Conservation (phyloP, 148 eudicot genomes). For the Rheum nobile region DNA sequence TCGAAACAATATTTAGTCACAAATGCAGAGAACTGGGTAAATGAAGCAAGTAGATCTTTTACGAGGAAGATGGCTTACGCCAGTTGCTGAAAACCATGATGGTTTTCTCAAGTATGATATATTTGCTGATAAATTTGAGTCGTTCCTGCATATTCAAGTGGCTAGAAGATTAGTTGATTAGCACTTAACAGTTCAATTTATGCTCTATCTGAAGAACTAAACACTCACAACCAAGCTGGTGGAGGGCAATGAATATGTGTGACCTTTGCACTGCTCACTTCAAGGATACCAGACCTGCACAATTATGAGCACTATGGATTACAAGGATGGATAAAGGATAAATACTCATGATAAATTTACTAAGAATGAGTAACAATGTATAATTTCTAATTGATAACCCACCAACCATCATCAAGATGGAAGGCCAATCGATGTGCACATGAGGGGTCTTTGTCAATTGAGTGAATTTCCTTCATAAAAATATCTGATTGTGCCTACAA, state of each 20-base stretch:
- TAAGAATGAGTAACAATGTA: not conserved
- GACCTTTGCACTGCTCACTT: slow-evolving; percentile 46
- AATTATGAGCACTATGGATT: not conserved
- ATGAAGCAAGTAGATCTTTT: not conserved
- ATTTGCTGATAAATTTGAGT: slow-evolving; percentile 21
- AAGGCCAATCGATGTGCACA: slow-evolving; percentile 69
- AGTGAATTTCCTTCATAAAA: slow-evolving; percentile 64
- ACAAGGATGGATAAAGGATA: not conserved
- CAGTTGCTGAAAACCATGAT: slow-evolving; percentile 56
- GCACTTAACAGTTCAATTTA: not conserved
- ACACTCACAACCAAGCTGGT: slow-evolving; percentile 86
- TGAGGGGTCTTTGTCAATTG: slow-evolving; percentile 69
- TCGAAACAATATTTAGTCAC: slow-evolving; percentile 2
- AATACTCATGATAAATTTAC: not conserved
- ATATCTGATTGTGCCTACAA: slow-evolving; percentile 88
- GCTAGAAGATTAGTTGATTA: not conserved
- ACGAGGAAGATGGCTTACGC: slow-evolving; percentile 35
- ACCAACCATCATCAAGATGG: slow-evolving; percentile 98
- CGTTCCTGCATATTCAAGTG: slow-evolving; percentile 30
- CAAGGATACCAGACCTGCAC: slow-evolving; percentile 89
- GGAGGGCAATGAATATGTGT: slow-evolving; percentile 99
- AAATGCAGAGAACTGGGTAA: not conserved
- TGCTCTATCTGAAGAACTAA: not conserved
- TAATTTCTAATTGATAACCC: slow-evolving; percentile 18
- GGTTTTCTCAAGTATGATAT: slow-evolving; percentile 50